Evolutionary conservation across 2,329 filamentous ascomycete genomes (phyloP).

Genomic region (Coniochaeta hoffmannii): DNA sequence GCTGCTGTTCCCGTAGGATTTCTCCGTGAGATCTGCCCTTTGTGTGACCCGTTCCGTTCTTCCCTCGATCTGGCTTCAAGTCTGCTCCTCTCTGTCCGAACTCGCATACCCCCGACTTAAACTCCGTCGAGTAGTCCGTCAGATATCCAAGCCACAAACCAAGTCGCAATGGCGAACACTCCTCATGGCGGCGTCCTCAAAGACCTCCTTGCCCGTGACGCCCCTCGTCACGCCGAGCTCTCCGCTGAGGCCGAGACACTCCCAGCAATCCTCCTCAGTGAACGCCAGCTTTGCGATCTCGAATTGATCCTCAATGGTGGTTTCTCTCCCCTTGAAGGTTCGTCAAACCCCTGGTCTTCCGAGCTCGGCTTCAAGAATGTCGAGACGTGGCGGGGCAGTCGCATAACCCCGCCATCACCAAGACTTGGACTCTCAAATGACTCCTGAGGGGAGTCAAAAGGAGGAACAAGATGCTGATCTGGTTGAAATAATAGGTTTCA

Average conservation of each 20-base stretch:
- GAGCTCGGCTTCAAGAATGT: not conserved
- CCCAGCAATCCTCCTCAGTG: conserved; percentile 74
- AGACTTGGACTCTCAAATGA: not conserved
- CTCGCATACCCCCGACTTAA: not conserved
- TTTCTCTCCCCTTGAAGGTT: conserved; percentile 95
- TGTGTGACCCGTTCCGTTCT: not conserved
- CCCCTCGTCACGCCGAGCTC: conserved; percentile 73
- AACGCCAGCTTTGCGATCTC: conserved; percentile 95
- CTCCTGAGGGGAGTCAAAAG: not conserved
- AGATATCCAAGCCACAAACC: not conserved
- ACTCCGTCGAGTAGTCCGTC: not conserved
- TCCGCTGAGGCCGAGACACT: conserved; percentile 77
- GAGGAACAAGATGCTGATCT: not conserved
- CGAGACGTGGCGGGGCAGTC: conserved; percentile 12
- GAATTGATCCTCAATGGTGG: conserved; percentile 96
- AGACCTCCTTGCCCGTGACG: conserved; percentile 93
- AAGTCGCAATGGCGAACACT: conserved; percentile 54
- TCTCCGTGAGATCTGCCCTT: not conserved
- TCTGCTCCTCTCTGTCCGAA: not conserved
- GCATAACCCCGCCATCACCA: conserved; percentile 16
- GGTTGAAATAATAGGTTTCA: conserved; percentile 61
- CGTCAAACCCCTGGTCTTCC: conserved; percentile 25
- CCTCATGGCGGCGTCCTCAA: conserved; percentile 93
- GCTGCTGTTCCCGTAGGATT: not conserved
- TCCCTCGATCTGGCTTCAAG: not conserved